A percentile compares a stretch with the other conserved stretches of the same genome.
phyloP scores from a whole-genome alignment of 257 asterid species.

The Rhazya stricta region DNA sequence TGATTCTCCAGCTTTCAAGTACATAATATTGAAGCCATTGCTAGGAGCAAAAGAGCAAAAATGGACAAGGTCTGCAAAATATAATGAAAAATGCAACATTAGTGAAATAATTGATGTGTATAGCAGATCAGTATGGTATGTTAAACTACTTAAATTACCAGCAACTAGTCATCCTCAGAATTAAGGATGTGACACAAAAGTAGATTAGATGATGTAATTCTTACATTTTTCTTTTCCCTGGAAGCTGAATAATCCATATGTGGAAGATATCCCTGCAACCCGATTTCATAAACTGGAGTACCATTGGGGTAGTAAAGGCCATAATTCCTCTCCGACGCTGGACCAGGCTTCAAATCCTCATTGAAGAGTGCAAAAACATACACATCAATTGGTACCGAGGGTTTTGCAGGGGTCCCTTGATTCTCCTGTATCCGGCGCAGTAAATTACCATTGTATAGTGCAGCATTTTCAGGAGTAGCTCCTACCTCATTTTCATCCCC shows the following conservation, averaged over 20 bases:
- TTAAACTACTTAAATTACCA: background rate
- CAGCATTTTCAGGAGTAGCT: slow-evolving; percentile 72
- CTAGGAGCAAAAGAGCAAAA: slow-evolving; percentile 21
- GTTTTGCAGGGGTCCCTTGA: slow-evolving; percentile 81
- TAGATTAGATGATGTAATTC: slow-evolving; percentile 15
- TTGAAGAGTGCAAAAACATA: slow-evolving; percentile 86
- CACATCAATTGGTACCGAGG: slow-evolving; percentile 56
- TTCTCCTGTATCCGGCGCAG: slow-evolving; percentile 40
- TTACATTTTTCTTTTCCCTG: slow-evolving; percentile 30
- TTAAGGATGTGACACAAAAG: background rate
- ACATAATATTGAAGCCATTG: slow-evolving; percentile 26
- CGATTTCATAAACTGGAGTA: slow-evolving; percentile 64
- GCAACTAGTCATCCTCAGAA: background rate
- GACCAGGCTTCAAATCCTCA: slow-evolving; percentile 84
- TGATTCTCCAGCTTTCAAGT: slow-evolving; percentile 15
- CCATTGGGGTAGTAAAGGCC: slow-evolving; percentile 86
- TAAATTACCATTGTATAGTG: slow-evolving; percentile 57
- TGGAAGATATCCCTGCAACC: slow-evolving; percentile 57
- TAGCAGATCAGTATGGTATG: background rate
- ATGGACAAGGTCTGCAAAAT: slow-evolving; percentile 36
- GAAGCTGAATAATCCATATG: slow-evolving; percentile 64
- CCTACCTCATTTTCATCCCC: slow-evolving; percentile 73
- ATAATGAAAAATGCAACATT: slow-evolving; percentile 3
- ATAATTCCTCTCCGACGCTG: slow-evolving; percentile 84
- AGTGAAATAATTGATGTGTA: background rate